Evolutionary conservation across 345 rosid genomes (phyloP), one percentile per base, ranked within the genome.

Genomic region (Euphorbia pulcherrima): DNA sequence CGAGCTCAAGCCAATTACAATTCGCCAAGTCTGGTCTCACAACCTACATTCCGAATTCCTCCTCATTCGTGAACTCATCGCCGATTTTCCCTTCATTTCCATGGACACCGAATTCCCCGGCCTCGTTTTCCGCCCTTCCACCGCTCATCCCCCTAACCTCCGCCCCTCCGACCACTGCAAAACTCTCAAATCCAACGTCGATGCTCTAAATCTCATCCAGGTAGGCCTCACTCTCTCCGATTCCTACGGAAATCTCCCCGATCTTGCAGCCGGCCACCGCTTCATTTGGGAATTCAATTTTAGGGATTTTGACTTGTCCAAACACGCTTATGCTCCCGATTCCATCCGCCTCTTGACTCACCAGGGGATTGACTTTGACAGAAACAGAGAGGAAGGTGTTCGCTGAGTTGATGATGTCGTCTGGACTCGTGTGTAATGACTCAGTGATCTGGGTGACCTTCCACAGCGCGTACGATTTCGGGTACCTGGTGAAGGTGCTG

Each of bases 31-130:
- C n/a, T 78, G 81, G 81, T 65, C 75, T 35, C 27, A 20, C 26
- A 78, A 78, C 56, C 41, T 78, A n/a, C 72, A 69, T 14, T 54
- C 69, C 5, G 81, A 78, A 30, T 78, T 78, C 69, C 58, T 61
- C 10, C 66, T 78, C 21, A 73, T 78, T 14, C 29, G 81, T 1
- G 52, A 70, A 0, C 2, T 70, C 3, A 62, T 78, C 72, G 75
- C 62, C n/a, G 55, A 56, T 8, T 78, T 69, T 29, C 81, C 81
- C 16, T 73, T 24, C 67, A 70, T 78, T 51, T 78, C 81, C 68
- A 76, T 76, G 79, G 79, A 76, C 61, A 76, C 79, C 20, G 79
- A 76, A n/a, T 76, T 71, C 65, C 79, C 81, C 0, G 81, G 81
- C 21, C 23, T 78, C 23, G 72, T 78, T n/a, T 74, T 69, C 68